Percentiles rank a stretch among this genome's conserved stretches.
These are phyloP conservation scores for Xylaria multiplex DNA, from an alignment of 2,329 filamentous ascomycete genomes.

Conservation along the genomic window DNA sequence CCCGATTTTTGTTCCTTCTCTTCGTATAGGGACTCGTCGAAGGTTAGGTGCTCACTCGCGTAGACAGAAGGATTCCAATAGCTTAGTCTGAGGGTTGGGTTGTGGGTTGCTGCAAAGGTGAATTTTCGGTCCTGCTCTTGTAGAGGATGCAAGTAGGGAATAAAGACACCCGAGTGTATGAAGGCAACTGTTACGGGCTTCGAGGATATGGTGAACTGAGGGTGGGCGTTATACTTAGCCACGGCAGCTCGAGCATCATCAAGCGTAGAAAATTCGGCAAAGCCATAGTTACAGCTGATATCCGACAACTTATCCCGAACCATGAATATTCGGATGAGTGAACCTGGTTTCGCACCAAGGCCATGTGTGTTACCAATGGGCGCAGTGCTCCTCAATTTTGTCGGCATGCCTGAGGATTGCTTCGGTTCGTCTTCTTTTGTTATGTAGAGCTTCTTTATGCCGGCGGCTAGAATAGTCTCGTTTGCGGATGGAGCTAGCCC, in stretches of 20 bases:
- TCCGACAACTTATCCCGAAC: conserved; percentile 77
- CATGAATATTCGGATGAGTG: conserved; percentile 79
- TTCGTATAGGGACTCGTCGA: conserved; percentile 59
- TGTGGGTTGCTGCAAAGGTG: conserved; percentile 76
- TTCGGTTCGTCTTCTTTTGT: conserved; percentile 63
- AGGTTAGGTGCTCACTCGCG: conserved; percentile 70
- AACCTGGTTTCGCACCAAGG: conserved; percentile 76
- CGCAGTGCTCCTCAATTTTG: conserved; percentile 69
- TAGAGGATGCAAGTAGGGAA: conserved; percentile 72
- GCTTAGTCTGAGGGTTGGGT: conserved; percentile 72
- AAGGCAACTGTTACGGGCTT: conserved; percentile 76
- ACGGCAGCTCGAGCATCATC: conserved; percentile 81
- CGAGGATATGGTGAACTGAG: conserved; percentile 81
- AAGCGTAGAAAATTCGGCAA: conserved; percentile 82
- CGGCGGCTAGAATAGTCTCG: conserved; percentile 77
- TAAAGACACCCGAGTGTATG: conserved; percentile 86
- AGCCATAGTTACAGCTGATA: conserved; percentile 82
- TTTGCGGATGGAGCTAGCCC: conserved; percentile 75
- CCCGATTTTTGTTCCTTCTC: conserved; percentile 53
- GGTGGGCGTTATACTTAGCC: conserved; percentile 74
- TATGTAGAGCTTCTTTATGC: conserved; percentile 77
- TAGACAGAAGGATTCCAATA: conserved; percentile 83
- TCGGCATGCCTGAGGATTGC: conserved; percentile 56
- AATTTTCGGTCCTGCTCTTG: conserved; percentile 67
- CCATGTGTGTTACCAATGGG: conserved; percentile 66